Percentiles rank a stretch among this genome's conserved stretches.
Conservation (phyloP, 352 stramenopile species). For the Phytophthora aleatoria region DNA sequence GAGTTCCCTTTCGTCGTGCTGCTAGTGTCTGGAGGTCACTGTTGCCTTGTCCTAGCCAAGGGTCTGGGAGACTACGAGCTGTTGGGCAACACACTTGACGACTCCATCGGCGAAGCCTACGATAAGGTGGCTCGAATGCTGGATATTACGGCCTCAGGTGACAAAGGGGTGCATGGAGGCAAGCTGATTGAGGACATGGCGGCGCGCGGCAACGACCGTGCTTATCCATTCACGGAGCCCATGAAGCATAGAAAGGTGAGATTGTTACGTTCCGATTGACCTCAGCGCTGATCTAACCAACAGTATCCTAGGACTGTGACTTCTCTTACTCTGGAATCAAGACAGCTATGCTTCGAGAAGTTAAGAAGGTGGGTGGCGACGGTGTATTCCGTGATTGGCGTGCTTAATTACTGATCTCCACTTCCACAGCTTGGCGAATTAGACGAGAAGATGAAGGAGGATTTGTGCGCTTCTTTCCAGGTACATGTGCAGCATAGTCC, state of each 20-base stretch:
- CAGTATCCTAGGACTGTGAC: constrained; percentile 87
- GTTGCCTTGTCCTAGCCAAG: constrained; percentile 94
- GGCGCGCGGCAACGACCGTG: constrained; percentile 86
- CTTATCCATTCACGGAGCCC: constrained; percentile 92
- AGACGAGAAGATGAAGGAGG: constrained; percentile 60
- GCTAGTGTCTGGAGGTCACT: constrained; percentile 98
- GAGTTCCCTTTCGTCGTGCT: constrained; percentile 98
- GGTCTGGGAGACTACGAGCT: constrained; percentile 93
- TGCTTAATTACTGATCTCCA: constrained; percentile 8
- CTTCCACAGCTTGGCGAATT: constrained; percentile 55
- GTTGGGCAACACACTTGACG: constrained; percentile 96
- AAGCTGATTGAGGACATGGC: constrained; percentile 95
- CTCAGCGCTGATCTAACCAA: not conserved
- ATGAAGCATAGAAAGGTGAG: constrained; percentile 83
- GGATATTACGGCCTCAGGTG: constrained; percentile 58
- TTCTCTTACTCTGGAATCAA: constrained; percentile 99
- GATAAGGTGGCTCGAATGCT: constrained; percentile 98
- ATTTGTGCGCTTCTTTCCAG: constrained; percentile 96
- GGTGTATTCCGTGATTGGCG: not conserved
- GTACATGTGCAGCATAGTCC: constrained; percentile 16
- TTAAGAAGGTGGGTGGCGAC: constrained; percentile 52
- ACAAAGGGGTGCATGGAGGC: constrained; percentile 84
- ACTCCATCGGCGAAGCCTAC: constrained; percentile 98
- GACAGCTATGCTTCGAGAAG: constrained; percentile 91
- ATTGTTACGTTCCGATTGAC: not conserved